Evolutionary conservation across 805 yeast genomes (phyloP), one percentile per base, ranked within the genome.

Genomic region (Komagataella phaffii): DNA sequence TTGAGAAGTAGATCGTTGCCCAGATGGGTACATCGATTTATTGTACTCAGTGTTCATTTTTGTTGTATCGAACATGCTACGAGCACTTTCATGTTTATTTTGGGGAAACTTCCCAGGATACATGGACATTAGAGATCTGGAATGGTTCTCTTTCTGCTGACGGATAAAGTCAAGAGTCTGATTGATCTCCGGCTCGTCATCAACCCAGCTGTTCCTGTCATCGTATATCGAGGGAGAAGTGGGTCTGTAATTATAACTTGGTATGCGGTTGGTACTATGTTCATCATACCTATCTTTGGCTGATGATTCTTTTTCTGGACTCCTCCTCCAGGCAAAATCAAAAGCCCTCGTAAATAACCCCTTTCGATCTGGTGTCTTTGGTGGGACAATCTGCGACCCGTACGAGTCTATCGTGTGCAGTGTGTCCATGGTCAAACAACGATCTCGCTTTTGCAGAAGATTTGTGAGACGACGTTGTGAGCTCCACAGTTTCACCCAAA

Each of bases 341-440:
- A 51, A 51, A 19, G 53, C 50, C 47, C 52, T 48, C 18, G 53
- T 44, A 19, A 53, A 53, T 17, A 53, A 47, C 44, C 49, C 19
- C 30, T 51, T 51, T 18, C 44, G 30, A 21, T 45, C 46, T n/a
- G 40, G 46, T 8, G 53, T 51, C 6, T 53, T 53, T 14, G 53
- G 53, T 12, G 54, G 54, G n/a, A 48, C 43, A 14, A 30, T 30
- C 40, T 30, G 40, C 40, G 40, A 30, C 40, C 40, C 40, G n/a
- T 30, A 30, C 40, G 40, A 30, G 40, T 30, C 40, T 30, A 30
- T 30, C 40, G 40, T 30, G 40, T 30, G 40, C 14, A 30, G 40
- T 10, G 40, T 30, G 12, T 30, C 40, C 40, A 30, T 30, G 12
- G 40, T 30, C 40, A 5, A 10, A 30, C 40, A 30, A 30, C 40